Conservation (phyloP, 2,329 filamentous ascomycete species). For the Sporothrix phasma region DNA sequence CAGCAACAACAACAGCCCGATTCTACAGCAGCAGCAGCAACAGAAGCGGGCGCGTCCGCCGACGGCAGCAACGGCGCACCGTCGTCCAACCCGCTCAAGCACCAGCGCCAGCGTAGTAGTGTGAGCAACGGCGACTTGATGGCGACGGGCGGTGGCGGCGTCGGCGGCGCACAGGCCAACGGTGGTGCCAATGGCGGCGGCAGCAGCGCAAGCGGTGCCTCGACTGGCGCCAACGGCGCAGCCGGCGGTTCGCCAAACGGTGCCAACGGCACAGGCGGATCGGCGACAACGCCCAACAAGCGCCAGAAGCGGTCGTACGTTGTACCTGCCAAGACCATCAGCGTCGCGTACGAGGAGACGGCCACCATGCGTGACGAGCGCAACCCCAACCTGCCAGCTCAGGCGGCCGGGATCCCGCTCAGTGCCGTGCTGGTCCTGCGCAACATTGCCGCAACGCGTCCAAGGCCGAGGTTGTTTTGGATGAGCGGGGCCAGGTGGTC, state of each 20-base stretch:
- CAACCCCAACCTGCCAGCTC: constrained; percentile 45
- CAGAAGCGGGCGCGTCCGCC: constrained; percentile 9
- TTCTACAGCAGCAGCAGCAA: constrained; percentile 12
- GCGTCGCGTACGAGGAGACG: constrained; percentile 47
- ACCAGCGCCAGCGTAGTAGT: constrained; percentile 20
- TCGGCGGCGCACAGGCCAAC: not conserved
- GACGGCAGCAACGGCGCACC: constrained; percentile 1
- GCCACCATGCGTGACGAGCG: constrained; percentile 45
- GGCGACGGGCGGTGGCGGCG: too few species aligned
- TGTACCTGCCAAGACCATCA: constrained; percentile 45
- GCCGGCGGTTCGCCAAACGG: not conserved
- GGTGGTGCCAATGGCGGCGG: not conserved
- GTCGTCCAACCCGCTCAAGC: constrained; percentile 12
- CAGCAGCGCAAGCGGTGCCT: too few species aligned
- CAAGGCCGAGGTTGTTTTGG: constrained; percentile 41
- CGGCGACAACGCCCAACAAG: constrained; percentile 19
- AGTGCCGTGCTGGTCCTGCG: constrained; percentile 67
- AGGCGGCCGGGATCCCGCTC: constrained; percentile 69
- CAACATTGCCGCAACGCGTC: constrained; percentile 63
- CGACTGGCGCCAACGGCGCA: not conserved
- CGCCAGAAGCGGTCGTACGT: constrained; percentile 37
- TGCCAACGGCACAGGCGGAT: not conserved
- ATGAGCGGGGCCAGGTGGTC: constrained; percentile 20
- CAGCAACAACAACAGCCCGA: constrained; percentile 17
- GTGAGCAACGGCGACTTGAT: constrained; percentile 22